Evolutionary conservation across 169 alveolate genomes (phyloP), one percentile per base, ranked within the genome.

Genomic region (Plasmodium fragile): DNA sequence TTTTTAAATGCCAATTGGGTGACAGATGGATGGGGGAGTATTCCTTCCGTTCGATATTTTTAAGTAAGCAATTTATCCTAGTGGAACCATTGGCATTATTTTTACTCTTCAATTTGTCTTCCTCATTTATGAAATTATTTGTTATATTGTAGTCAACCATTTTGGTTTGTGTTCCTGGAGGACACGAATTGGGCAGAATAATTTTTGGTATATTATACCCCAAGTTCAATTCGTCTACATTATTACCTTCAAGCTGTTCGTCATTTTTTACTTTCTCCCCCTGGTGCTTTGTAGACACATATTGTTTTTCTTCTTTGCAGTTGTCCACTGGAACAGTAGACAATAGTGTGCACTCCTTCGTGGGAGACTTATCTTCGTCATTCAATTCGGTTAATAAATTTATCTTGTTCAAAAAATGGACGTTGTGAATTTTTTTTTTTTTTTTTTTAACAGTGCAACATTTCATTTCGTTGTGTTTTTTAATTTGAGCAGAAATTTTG

Each of bases 81-180:
- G 36, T 83, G 55, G 59, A 11, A 49, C 59, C n/a, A 83, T 18
- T 11, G 45, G 75, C 16, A 13, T 49, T 49, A 49, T 49, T 49
- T 49, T 49, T 70, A 70, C 45, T 18, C 71, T 83, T 69, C 59
- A 53, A 52, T 41, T 85, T 52, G 53, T 85, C 32, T 4, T 18
- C 22, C 39, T 49, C 72, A 85, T 85, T 85, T 85, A 16, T 52
- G 34, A 73, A 85, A 75, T 55, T 85, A 55, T 77, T 75, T 30
- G 79, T 85, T 77, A 85, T 22, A 13, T 73, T 85, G 80, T 53
- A 83, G 11, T 83, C 92, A 70, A 13, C 30, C 22, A 2, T 36
- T 78, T 78, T 81, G 41, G 16, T 81, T n/a, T 81, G n/a, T 53
- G 18, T 81, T 30, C 43, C 4, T 1, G 18, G 59, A 4, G n/a